Evolutionary conservation across 148 eudicot species (phyloP).

Genomic region (Amaranthus palmeri): DNA sequence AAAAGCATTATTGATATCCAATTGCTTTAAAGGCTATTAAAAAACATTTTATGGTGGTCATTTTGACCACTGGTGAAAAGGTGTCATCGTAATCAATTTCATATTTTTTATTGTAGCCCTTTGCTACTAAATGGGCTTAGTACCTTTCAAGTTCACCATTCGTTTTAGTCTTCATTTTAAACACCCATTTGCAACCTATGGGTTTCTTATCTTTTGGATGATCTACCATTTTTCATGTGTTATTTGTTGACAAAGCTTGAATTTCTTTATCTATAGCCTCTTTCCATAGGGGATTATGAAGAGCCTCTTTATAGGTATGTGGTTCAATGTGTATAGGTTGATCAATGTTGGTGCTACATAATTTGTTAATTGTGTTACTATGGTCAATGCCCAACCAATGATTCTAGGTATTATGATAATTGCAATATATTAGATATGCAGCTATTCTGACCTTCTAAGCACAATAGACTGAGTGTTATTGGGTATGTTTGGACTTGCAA

Average conservation of each 20-base stretch:
- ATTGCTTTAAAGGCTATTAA: background rate
- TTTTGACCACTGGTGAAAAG: background rate
- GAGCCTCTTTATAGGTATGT: background rate
- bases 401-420: no score
- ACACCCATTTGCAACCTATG: background rate
- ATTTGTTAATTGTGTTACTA: no score
- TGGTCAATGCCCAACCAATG: no score
- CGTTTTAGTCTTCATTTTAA: background rate
- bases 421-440: no score
- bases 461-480: no score
- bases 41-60: no score
- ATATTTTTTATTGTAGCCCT: background rate
- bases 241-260: background rate
- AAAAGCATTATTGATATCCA: background rate
- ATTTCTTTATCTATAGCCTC: constrained; percentile 2
- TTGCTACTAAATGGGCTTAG: background rate
- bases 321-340: background rate
- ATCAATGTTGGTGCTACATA: no score
- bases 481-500: no score
- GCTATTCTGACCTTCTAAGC: no score
- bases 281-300: background rate
- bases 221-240: background rate
- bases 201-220: background rate
- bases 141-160: background rate
- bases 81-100: background rate